Conservation (phyloP, 805 yeast species). For the Zygotorulaspora chibaensis region DNA sequence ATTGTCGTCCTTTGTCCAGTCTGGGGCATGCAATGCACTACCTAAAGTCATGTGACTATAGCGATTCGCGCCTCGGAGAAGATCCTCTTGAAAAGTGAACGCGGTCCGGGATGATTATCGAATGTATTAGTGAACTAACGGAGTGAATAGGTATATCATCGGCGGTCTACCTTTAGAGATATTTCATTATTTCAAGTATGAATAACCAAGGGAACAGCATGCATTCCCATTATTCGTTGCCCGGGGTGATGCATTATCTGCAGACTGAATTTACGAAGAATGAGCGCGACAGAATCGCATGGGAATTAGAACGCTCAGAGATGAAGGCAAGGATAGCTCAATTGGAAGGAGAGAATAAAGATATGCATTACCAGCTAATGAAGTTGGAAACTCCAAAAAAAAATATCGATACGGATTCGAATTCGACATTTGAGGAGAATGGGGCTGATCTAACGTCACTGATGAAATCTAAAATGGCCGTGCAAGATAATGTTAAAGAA, state of each 20-base stretch:
- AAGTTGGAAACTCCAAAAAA: constrained; percentile 1
- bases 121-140: background rate
- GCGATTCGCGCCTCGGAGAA: no score
- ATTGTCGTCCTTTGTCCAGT: background rate
- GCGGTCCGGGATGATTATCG: background rate
- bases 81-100: no score
- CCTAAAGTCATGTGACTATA: no score
- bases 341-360: constrained; percentile 51
- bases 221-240: constrained; percentile 30
- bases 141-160: no score
- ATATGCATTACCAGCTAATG: constrained; percentile 26
- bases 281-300: constrained; percentile 55
- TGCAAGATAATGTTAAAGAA: constrained; percentile 35
- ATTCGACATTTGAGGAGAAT: background rate
- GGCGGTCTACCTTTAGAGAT: no score
- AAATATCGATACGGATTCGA: background rate
- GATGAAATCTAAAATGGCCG: constrained; percentile 25
- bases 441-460: constrained; percentile 12
- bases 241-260: constrained; percentile 59
- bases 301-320: constrained; percentile 59
- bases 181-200: constrained; percentile 5
- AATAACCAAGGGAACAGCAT: constrained; percentile 12
- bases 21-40: no score
- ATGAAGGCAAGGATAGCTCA: constrained; percentile 50
- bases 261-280: constrained; percentile 60